phyloP scores from a whole-genome alignment of 1,284 basidiomycete species.

The Cystobasidium sp. region DNA sequence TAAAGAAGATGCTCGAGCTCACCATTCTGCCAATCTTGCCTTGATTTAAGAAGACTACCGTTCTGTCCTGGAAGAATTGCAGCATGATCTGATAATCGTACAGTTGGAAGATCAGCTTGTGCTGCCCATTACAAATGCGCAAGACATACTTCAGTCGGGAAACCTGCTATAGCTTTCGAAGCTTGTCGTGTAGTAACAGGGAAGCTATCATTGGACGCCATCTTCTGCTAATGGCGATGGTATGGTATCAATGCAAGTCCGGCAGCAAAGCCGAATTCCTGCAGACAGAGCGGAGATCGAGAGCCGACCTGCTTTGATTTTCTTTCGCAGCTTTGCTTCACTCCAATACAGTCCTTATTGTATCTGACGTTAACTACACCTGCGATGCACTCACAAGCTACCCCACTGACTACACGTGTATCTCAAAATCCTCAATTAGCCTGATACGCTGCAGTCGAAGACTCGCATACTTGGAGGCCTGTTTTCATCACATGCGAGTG shows the following conservation, averaged over 20 bases:
- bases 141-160: conserved; percentile 31
- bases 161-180: conserved; percentile 16
- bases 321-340: too few species aligned
- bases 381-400: too few species aligned
- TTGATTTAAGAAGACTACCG: conserved; percentile 27
- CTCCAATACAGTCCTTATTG: too few species aligned
- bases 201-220: conserved; percentile 15
- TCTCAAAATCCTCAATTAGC: too few species aligned
- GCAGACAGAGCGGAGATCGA: too few species aligned
- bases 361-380: background rate
- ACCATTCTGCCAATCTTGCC: conserved; percentile 42
- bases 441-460: too few species aligned
- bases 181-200: conserved; percentile 29
- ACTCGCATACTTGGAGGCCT: too few species aligned
- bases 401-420: too few species aligned
- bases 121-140: background rate
- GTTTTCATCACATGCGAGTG: too few species aligned
- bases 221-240: background rate
- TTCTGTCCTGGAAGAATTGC: conserved; percentile 39
- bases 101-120: background rate
- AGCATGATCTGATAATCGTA: conserved; percentile 28
- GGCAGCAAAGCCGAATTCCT: too few species aligned
- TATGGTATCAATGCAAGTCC: background rate
- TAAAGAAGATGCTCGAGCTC: background rate
- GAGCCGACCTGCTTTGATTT: too few species aligned